phyloP scores from a whole-genome alignment of 23 red algal genomes.

The Gracilaria vermiculophylla region DNA sequence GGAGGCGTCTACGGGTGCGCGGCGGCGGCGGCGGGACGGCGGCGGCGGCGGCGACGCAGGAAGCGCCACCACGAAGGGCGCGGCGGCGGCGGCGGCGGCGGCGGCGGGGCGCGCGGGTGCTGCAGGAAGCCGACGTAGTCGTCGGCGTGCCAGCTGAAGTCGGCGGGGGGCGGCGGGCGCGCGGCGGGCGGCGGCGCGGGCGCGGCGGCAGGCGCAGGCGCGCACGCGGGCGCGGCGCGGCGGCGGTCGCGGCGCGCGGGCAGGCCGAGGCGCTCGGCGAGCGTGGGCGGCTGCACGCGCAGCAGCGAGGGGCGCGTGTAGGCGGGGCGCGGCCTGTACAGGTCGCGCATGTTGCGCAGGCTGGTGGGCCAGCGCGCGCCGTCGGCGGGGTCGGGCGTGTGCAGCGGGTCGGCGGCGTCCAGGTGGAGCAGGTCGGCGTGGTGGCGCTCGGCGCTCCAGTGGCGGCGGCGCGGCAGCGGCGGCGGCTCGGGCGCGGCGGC shows the following conservation, averaged over 20 bases:
- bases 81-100: neutral
- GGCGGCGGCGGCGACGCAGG: neutral
- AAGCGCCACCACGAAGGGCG: conserved; percentile 2
- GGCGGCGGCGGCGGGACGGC: no score
- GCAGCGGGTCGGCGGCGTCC: no score
- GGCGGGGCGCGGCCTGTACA: neutral
- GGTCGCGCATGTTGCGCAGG: neutral
- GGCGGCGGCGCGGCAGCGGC: neutral
- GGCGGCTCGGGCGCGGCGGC: neutral
- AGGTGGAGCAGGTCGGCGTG: neutral
- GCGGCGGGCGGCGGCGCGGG: no score
- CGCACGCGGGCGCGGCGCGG: neutral
- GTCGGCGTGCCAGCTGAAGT: neutral
- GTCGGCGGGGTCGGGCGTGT: no score
- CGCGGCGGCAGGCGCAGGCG: neutral
- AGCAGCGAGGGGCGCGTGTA: neutral
- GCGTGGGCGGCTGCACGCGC: conserved; percentile 6
- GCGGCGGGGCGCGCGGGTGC: neutral
- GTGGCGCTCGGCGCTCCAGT: no score
- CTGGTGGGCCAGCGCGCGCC: conserved; percentile 8
- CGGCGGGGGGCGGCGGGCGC: no score
- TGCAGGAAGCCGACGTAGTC: conserved; percentile 12
- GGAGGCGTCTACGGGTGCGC: neutral
- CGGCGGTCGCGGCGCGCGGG: neutral
- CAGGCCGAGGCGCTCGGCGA: neutral